Base-by-base conservation (phyloP, 2,329 filamentous ascomycete genomes). In the Cytospora chrysosperma region DNA sequence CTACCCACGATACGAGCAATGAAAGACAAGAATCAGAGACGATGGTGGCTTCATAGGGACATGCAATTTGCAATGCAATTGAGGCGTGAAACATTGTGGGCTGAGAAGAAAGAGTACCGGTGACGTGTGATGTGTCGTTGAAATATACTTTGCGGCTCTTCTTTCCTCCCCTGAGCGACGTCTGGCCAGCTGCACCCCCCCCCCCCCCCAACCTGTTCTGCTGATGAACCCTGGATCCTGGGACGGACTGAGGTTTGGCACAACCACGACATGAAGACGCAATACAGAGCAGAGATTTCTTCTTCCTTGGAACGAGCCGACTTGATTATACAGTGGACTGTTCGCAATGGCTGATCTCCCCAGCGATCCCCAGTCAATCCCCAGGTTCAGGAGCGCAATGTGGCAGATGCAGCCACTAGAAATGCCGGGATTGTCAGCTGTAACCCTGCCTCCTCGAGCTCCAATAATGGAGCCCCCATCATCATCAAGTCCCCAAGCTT, bases 121-220 rank as follows among this genome's bases (percentile, higher is more conserved):
- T 19, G 28, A 34, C 9, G 37, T 21, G 19, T 54, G 28, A 49
- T 40, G 51, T 55, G 59, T 55, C 15, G 59, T 61, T 55, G 51
- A 55, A 37, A 50, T 50, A 61, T 61, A 17, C 59, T 61, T 61
- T 61, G 59, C 51, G 59, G 59, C 59, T 61, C 59, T 49, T n/a
- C 8, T 52, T 17, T 0, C 12, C 15, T 53, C 37, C 19, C 5
- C 43, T 40, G 32, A 34, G 32, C 37, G n/a, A 40, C 19, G 4
- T 40, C 37, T 40, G 28, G 28, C 28, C 28, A 30, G 9, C 28
- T 9, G 9, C n/a, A 30, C 28, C 28, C 28, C 28, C 28, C 28
- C 28, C 28, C 28, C 28, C 28, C 9, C 28, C 28, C 9, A n/a
- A n/a, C n/a, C n/a, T n/a, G n/a, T 30, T 30, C 28, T 30, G 4